Conservation (phyloP, 257 asterid species). For the Hygrophila difformis region DNA sequence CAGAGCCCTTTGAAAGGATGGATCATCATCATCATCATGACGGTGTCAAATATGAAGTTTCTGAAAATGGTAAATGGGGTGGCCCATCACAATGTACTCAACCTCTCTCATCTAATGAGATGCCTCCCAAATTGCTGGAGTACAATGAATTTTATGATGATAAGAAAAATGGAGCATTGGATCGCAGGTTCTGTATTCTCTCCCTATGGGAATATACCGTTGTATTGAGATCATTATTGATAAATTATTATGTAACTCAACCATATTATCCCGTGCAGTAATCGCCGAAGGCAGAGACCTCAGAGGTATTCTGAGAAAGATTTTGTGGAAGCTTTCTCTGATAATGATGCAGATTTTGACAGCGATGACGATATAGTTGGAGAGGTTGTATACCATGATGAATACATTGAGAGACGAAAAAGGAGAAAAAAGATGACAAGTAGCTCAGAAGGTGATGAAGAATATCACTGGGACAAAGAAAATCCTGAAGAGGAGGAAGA, state of each 20-base stretch:
- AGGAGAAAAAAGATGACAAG: conserved; percentile 57
- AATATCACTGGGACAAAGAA: conserved; percentile 70
- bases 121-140: conserved; percentile 54
- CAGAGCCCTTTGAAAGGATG: conserved; percentile 47
- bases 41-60: conserved; percentile 38
- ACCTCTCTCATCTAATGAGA: conserved; percentile 28
- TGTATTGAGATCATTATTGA: no score
- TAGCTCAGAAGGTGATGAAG: conserved; percentile 93
- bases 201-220: not conserved
- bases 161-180: conserved; percentile 38
- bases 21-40: conserved; percentile 52
- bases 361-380: conserved; percentile 95
- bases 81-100: conserved; percentile 55
- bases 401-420: conserved; percentile 56
- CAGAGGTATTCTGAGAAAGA: conserved; percentile 65
- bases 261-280: conserved; percentile 28
- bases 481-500: conserved; percentile 77
- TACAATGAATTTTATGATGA: conserved; percentile 50
- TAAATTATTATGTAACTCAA: conserved; percentile 5
- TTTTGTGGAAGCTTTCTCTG: conserved; percentile 64
- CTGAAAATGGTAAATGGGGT: conserved; percentile 56
- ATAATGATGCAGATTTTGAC: conserved; percentile 67
- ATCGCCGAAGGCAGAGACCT: conserved; percentile 81
- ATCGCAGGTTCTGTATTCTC: conserved; percentile 48
- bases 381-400: conserved; percentile 90